Conservation (phyloP, 192 early-diverging fungal species). For the Dispira simplex region DNA sequence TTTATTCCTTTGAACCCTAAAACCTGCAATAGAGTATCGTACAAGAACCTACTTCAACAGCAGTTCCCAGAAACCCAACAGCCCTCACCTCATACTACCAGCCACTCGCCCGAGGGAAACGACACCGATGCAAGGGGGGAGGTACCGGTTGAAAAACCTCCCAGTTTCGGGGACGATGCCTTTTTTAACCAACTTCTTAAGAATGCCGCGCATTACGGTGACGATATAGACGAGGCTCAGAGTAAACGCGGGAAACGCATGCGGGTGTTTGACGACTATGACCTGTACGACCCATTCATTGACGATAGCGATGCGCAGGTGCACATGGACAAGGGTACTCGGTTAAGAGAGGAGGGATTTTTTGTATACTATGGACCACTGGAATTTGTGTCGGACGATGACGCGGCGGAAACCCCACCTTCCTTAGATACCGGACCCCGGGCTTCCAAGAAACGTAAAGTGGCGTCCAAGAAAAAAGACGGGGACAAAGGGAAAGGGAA, state of each 20-base stretch:
- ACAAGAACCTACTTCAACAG: too few species aligned
- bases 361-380: conserved; percentile 5
- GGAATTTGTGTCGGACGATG: neutral
- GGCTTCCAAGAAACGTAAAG: neutral
- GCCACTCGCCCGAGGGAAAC: too few species aligned
- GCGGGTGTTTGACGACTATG: neutral
- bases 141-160: too few species aligned
- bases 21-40: too few species aligned
- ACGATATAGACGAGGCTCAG: neutral
- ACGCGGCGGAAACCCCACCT: neutral
- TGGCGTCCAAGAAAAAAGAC: neutral
- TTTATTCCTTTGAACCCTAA: too few species aligned
- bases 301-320: conserved; percentile 6
- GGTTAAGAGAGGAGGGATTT: conserved; percentile 3
- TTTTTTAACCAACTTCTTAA: conserved; percentile 2
- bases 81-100: too few species aligned
- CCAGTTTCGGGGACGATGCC: conserved; percentile 7
- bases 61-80: too few species aligned
- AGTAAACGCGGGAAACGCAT: neutral
- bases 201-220: neutral
- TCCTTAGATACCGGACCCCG: neutral
- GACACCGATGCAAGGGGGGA: too few species aligned
- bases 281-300: conserved; percentile 9
- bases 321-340: neutral
- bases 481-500: neutral